These are phyloP conservation scores for Leccinellum albellum DNA, from an alignment of 768 basidiomycete species.

Conservation along the genomic window DNA sequence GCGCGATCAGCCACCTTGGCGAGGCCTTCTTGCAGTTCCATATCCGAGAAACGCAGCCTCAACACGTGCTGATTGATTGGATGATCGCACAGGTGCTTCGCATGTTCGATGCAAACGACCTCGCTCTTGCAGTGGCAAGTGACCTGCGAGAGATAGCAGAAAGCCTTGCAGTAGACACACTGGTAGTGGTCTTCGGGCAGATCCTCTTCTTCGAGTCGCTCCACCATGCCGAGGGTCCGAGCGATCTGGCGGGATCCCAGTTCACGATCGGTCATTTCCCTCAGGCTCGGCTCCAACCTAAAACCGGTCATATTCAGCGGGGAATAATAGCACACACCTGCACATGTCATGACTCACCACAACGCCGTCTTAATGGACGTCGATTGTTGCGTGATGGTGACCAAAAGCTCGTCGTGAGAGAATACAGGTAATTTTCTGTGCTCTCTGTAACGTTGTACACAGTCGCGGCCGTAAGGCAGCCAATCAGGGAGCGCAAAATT, in stretches of 20 bases:
- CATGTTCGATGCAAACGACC: constrained; percentile 86
- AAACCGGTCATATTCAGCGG: constrained; percentile 18
- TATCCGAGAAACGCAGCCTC: constrained; percentile 79
- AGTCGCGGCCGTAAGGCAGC: constrained; percentile 82
- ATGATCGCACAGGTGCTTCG: constrained; percentile 70
- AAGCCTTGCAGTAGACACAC: constrained; percentile 87
- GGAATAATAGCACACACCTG: constrained; percentile 12
- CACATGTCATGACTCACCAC: constrained; percentile 56
- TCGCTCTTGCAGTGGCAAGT: constrained; percentile 74
- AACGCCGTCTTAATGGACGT: constrained; percentile 87
- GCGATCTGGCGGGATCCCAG: constrained; percentile 60
- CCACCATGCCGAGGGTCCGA: constrained; percentile 56
- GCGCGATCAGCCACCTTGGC: constrained; percentile 68
- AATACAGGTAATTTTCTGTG: constrained; percentile 94
- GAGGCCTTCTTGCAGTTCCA: constrained; percentile 66
- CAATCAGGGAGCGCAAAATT: constrained; percentile 98
- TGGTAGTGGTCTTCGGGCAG: constrained; percentile 93
- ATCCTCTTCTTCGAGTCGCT: constrained; percentile 75
- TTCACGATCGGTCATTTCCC: constrained; percentile 89
- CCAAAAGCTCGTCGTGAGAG: constrained; percentile 93
- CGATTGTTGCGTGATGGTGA: constrained; percentile 97
- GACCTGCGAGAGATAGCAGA: constrained; percentile 93
- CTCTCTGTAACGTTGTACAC: constrained; percentile 85
- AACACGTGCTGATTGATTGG: constrained; percentile 54
- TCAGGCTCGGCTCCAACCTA: constrained; percentile 81